Evolutionary conservation across 768 basidiomycete species (phyloP), one percentile per base, ranked within the genome.

Genomic region (Mycena vulgaris): DNA sequence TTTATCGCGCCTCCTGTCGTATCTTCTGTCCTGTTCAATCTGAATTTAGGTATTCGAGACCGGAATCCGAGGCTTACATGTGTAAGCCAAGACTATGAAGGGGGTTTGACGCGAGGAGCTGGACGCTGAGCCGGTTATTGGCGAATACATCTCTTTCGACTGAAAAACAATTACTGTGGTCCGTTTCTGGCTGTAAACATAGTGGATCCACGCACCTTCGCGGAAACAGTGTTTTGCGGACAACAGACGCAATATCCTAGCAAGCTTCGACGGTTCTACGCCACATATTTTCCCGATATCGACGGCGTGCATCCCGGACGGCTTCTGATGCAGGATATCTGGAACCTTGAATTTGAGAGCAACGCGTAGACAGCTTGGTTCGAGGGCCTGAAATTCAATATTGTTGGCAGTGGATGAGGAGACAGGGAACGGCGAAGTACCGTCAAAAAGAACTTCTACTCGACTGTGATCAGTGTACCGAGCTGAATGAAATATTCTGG

Each of bases 111-210:
- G 66, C 48, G 35, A 72, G 68, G 1, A 79, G 64, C n/a, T 73
- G 51, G 5, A 75, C 52, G 64, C 73, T 75, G 27, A 80, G 71
- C 10, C 76, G 70, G 37, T 78, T 80, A 67, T 80, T 78, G 9
- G 76, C 72, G 56, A 77, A 80, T 5, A 71, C 70, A 60, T 78
- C 75, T 13, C 65, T 49, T 27, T 69, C 63, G 1, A 78, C 77
- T 78, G 59, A 40, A n/a, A 47, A 6, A 39, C 10, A 27, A n/a
- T n/a, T n/a, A n/a, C n/a, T n/a, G n/a, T n/a, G n/a, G n/a, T n/a
- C n/a, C n/a, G n/a, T n/a, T n/a, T n/a, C n/a, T n/a, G n/a, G n/a
- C n/a, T n/a, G n/a, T n/a, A n/a, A n/a, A n/a, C n/a, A n/a, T n/a
- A n/a, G n/a, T n/a, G n/a, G n/a, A n/a, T n/a, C n/a, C n/a, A n/a